Conservation (phyloP, 1,139 yeast genomes). For the Hyphopichia fennica region DNA sequence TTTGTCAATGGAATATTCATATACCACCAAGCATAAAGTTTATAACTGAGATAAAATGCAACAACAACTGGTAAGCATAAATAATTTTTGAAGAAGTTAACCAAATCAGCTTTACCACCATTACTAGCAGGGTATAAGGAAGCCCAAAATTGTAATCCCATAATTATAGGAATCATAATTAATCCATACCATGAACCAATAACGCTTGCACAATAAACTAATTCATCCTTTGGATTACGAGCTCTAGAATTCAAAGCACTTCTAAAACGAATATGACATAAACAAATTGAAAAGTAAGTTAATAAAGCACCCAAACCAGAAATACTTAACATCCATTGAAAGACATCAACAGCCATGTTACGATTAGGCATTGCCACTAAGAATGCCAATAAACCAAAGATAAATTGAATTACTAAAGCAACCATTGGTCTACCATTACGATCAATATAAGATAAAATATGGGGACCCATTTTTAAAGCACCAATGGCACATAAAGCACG, state of each 20-base stretch:
- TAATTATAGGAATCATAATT: slow-evolving; percentile 22
- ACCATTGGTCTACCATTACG: slow-evolving; percentile 36
- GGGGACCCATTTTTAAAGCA: slow-evolving; percentile 34
- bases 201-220: slow-evolving; percentile 25
- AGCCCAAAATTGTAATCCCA: slow-evolving; percentile 40
- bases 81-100: slow-evolving; percentile 31
- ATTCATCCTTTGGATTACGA: slow-evolving; percentile 30
- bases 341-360: slow-evolving; percentile 15
- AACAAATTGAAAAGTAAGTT: slow-evolving; percentile 30
- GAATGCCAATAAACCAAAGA: slow-evolving; percentile 30
- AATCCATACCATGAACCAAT: slow-evolving; percentile 34
- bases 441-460: slow-evolving; percentile 30
- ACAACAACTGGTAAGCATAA: slow-evolving; percentile 31
- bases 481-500: slow-evolving; percentile 37
- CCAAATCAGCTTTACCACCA: slow-evolving; percentile 31
- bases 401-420: slow-evolving; percentile 24
- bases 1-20: slow-evolving; percentile 25
- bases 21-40: slow-evolving; percentile 25
- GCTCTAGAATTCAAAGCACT: slow-evolving; percentile 27
- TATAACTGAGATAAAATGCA: slow-evolving; percentile 31
- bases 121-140: slow-evolving; percentile 37
- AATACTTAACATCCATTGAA: slow-evolving; percentile 24
- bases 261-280: slow-evolving; percentile 32
- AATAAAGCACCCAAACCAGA: slow-evolving; percentile 24
- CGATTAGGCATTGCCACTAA: slow-evolving; percentile 30